Conservation (phyloP, 2,329 filamentous ascomycete species). For the Arthrobotrys iridis region DNA sequence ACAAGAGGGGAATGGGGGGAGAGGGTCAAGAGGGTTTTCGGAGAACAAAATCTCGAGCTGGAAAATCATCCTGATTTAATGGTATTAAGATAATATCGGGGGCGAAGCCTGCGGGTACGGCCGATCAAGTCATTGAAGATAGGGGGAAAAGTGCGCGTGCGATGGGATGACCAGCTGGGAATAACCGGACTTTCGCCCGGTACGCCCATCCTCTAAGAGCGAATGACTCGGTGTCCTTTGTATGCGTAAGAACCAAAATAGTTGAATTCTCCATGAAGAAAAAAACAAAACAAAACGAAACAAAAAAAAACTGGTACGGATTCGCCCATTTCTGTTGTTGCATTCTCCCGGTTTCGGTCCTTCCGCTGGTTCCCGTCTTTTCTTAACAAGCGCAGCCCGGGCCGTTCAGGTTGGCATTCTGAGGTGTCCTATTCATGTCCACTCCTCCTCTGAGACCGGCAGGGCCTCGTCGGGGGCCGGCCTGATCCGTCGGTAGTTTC, state of each 20-base stretch:
- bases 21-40: background rate
- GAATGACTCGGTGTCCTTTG: slow-evolving; percentile 29
- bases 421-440: slow-evolving; percentile 66
- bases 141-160: slow-evolving; percentile 1
- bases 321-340: slow-evolving; percentile 14
- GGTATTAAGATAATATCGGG: slow-evolving; percentile 48
- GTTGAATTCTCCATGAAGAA: slow-evolving; percentile 27
- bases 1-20: slow-evolving; percentile 1
- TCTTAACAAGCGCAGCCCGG: slow-evolving; percentile 39
- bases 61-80: slow-evolving; percentile 29
- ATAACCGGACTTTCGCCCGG: background rate
- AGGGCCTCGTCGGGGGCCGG: slow-evolving; percentile 73
- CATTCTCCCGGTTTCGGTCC: slow-evolving; percentile 12
- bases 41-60: background rate
- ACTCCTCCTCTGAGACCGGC: slow-evolving; percentile 68
- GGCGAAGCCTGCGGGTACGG: too few relatives aligned
- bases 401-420: slow-evolving; percentile 23
- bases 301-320: slow-evolving; percentile 19
- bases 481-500: slow-evolving; percentile 96
- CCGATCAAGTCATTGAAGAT: slow-evolving; percentile 34
- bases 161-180: background rate
- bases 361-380: background rate
- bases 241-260: slow-evolving; percentile 37
- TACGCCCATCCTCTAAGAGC: slow-evolving; percentile 34
- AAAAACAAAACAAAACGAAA: background rate